A percentile compares a stretch with the other conserved stretches of the same genome.
Conservation (phyloP, 257 asterid species). For the Solanum paucissectum region DNA sequence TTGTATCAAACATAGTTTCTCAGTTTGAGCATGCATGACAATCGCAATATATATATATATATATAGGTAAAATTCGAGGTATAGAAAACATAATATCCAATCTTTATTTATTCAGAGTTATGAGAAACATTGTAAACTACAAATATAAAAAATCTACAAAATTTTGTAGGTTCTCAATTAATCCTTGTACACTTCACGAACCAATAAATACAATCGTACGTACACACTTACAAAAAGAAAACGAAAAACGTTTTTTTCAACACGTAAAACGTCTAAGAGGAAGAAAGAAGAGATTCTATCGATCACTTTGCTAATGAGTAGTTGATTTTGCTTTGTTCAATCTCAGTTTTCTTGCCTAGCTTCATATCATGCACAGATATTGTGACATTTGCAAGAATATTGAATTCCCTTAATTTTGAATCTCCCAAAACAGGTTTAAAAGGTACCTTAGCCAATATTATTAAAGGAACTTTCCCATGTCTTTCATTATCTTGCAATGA, state of each 20-base stretch:
- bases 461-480: slow-evolving; percentile 27
- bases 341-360: slow-evolving; percentile 15
- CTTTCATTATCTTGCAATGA: slow-evolving; percentile 10
- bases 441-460: slow-evolving; percentile 28
- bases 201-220: neutral
- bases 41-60: neutral
- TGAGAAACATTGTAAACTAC: neutral
- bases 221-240: neutral
- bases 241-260: no score
- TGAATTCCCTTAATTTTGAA: neutral
- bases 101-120: neutral
- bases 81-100: neutral
- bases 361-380: slow-evolving; percentile 29
- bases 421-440: slow-evolving; percentile 13
- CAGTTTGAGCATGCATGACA: neutral
- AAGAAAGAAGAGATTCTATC: neutral
- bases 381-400: slow-evolving; percentile 14
- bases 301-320: neutral
- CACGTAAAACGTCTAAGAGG: neutral
- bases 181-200: neutral
- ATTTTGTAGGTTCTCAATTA: neutral
- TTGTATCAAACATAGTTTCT: neutral
- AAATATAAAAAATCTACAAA: neutral
- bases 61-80: neutral
- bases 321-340: slow-evolving; percentile 11